A percentile compares a stretch with the other conserved stretches of the same genome.
phyloP scores from a whole-genome alignment of 768 basidiomycete species.

The Goffeauzyma gilvescens region DNA sequence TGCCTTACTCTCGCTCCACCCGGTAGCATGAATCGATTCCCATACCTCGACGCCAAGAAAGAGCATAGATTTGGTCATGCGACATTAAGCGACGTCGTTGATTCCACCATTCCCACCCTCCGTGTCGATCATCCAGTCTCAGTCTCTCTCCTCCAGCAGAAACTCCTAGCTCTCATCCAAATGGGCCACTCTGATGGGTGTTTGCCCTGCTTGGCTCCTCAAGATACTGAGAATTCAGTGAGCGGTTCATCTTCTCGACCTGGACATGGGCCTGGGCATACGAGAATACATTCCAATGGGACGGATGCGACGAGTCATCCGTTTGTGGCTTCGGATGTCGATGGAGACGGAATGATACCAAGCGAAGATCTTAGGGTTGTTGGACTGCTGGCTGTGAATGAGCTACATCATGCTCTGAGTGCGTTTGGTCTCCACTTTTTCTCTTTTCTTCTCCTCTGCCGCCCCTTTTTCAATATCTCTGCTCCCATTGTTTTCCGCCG shows the following conservation, averaged over 20 bases:
- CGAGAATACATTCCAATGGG: no score
- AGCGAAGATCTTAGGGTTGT: conserved; percentile 43
- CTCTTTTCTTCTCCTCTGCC: no score
- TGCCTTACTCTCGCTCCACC: background rate
- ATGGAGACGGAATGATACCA: no score
- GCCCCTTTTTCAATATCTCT: background rate
- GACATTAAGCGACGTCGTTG: conserved; percentile 60
- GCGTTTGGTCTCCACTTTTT: conserved; percentile 33
- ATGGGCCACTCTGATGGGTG: conserved; percentile 14
- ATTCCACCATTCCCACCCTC: conserved; percentile 50
- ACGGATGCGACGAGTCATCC: no score
- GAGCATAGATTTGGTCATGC: conserved; percentile 70
- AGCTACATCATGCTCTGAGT: conserved; percentile 85
- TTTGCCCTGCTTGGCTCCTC: conserved; percentile 6
- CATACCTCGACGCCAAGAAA: conserved; percentile 78
- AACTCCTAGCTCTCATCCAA: conserved; percentile 49
- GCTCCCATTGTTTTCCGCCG: background rate
- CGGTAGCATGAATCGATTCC: conserved; percentile 54
- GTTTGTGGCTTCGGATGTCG: no score
- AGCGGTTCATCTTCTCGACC: no score
- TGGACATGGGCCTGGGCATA: no score
- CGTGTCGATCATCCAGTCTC: conserved; percentile 55
- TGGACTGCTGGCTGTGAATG: conserved; percentile 79
- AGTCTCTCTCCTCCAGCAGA: conserved; percentile 51
- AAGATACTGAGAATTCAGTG: no score